Conservation (phyloP, 306 rosid species). For the Fagus crenata region DNA sequence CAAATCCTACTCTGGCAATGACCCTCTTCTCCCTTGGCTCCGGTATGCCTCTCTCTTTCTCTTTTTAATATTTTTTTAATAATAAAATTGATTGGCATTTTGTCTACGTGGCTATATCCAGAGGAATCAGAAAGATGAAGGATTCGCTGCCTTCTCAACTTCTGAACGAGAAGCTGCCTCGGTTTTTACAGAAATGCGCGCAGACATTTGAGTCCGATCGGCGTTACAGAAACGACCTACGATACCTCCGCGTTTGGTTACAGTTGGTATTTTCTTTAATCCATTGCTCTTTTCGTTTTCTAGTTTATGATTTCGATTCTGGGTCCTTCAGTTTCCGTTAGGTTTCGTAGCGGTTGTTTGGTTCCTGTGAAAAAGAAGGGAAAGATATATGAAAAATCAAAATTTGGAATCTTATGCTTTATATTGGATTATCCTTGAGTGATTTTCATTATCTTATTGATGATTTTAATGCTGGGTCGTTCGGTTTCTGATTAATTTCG, state of each 20-base stretch:
- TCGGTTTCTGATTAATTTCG: no score
- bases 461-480: no score
- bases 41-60: conserved; percentile 44
- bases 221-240: conserved; percentile 78
- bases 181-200: conserved; percentile 69
- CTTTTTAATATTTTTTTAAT: conserved; percentile 1
- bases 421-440: no score
- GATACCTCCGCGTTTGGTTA: conserved; percentile 88
- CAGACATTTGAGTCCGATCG: conserved; percentile 69
- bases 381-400: neutral
- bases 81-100: neutral
- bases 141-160: conserved; percentile 52
- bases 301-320: neutral
- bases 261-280: conserved; percentile 60
- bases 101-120: conserved; percentile 28
- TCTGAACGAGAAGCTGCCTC: conserved; percentile 74
- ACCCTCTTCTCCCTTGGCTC: conserved; percentile 97
- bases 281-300: neutral
- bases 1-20: conserved; percentile 69
- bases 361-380: conserved; percentile 18
- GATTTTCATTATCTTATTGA: no score
- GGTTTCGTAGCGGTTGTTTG: conserved; percentile 12
- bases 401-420: conserved; percentile 1
- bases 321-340: neutral
- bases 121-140: conserved; percentile 77